These are phyloP conservation scores for Populus hybrid DNA, from an alignment of 441 rosid species.

Conservation along the genomic window DNA sequence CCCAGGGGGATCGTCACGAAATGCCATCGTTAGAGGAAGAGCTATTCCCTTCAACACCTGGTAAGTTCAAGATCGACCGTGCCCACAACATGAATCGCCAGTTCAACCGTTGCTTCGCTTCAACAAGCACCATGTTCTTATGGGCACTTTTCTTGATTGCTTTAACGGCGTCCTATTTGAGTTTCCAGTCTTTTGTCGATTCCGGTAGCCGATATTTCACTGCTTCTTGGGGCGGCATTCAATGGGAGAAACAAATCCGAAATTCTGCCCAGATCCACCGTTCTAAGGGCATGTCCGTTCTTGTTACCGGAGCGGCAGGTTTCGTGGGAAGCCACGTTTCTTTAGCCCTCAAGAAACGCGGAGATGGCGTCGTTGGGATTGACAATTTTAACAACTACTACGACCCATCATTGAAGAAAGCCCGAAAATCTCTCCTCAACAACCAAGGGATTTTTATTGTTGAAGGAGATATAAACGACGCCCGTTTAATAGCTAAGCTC, in stretches of 20 bases:
- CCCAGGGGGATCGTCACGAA: background rate
- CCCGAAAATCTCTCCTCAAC: slow-evolving; percentile 47
- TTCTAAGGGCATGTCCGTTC: slow-evolving; percentile 66
- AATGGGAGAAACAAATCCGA: slow-evolving; percentile 85
- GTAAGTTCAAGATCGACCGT: slow-evolving; percentile 85
- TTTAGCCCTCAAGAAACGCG: slow-evolving; percentile 64
- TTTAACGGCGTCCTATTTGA: slow-evolving; percentile 80
- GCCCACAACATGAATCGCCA: slow-evolving; percentile 51
- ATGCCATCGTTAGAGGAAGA: slow-evolving; percentile 86
- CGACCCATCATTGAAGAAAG: slow-evolving; percentile 79
- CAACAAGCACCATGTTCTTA: slow-evolving; percentile 83
- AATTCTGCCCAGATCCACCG: slow-evolving; percentile 80
- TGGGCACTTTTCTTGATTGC: slow-evolving; percentile 94
- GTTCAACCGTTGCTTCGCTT: slow-evolving; percentile 77
- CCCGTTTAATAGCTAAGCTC: slow-evolving; percentile 55
- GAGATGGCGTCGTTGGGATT: slow-evolving; percentile 90
- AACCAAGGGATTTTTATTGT: slow-evolving; percentile 55
- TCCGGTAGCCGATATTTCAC: slow-evolving; percentile 73
- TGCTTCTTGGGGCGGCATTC: slow-evolving; percentile 83
- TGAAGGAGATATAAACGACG: slow-evolving; percentile 84
- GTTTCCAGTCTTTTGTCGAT: slow-evolving; percentile 76
- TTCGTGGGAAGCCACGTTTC: slow-evolving; percentile 89
- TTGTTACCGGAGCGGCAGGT: slow-evolving; percentile 91
- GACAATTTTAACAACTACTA: slow-evolving; percentile 85
- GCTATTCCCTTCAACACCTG: slow-evolving; percentile 93